A percentile compares a stretch with the other conserved stretches of the same genome.
phyloP scores from a whole-genome alignment of 2,329 filamentous ascomycete genomes.

The Magnaporthales sp. region DNA sequence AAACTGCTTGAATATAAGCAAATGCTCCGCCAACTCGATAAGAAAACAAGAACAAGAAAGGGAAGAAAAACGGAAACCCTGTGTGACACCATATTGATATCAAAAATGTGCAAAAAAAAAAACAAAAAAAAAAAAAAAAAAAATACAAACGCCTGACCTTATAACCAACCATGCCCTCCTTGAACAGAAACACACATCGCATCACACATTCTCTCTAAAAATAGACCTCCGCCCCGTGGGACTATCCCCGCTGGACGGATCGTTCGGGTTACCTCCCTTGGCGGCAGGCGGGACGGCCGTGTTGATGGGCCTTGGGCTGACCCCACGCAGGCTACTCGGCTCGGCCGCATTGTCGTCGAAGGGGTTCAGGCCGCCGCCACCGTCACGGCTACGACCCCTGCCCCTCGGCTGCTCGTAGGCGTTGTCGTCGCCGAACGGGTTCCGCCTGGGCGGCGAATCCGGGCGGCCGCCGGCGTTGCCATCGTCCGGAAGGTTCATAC shows the following conservation, averaged over 20 bases:
- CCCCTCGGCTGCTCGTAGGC: slow-evolving; percentile 25
- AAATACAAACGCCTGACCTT: not conserved
- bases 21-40: not conserved
- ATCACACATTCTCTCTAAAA: slow-evolving; percentile 60
- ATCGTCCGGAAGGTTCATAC: slow-evolving; percentile 36
- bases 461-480: slow-evolving; percentile 6
- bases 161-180: not conserved
- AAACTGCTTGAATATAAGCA: not conserved
- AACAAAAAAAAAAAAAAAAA: not conserved
- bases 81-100: not conserved
- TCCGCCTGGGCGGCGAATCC: not conserved
- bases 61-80: not conserved
- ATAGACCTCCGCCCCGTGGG: slow-evolving; percentile 61
- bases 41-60: not conserved
- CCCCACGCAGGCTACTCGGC: slow-evolving; percentile 55
- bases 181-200: not conserved
- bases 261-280: slow-evolving; percentile 17
- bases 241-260: slow-evolving; percentile 37
- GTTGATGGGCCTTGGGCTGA: slow-evolving; percentile 68
- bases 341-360: slow-evolving; percentile 58
- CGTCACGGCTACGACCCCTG: slow-evolving; percentile 30
- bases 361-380: slow-evolving; percentile 43
- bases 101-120: not conserved
- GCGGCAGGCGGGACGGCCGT: slow-evolving; percentile 25
- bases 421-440: slow-evolving; percentile 10